phyloP scores from a whole-genome alignment of 495 filamentous ascomycete genomes.

The Lasiosphaeriaceae sp. region DNA sequence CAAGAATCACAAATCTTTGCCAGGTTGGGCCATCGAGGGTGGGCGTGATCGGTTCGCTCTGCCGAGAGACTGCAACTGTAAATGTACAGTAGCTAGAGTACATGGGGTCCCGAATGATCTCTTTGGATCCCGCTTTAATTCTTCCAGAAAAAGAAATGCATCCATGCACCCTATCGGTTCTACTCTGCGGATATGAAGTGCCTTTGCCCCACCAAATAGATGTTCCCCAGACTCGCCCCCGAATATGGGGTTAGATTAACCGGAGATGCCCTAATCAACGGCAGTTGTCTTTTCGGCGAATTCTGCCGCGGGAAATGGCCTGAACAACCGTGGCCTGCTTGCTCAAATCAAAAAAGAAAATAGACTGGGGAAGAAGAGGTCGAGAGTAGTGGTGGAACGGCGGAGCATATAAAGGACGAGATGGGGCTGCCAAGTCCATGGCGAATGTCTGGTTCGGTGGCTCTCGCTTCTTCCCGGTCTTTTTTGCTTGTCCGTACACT shows the following conservation, averaged over 20 bases:
- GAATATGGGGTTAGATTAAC: slow-evolving; percentile 14
- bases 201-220: slow-evolving; percentile 9
- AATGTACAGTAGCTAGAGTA: no score
- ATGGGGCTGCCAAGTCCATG: slow-evolving; percentile 3
- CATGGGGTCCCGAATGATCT: not conserved
- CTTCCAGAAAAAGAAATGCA: slow-evolving; percentile 3
- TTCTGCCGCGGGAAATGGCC: not conserved
- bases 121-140: slow-evolving; percentile 11
- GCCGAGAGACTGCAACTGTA: not conserved
- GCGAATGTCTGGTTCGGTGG: not conserved
- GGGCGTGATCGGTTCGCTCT: no score
- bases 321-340: not conserved
- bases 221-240: slow-evolving; percentile 11
- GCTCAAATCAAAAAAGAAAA: not conserved
- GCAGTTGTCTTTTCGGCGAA: slow-evolving; percentile 5
- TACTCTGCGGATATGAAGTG: slow-evolving; percentile 1
- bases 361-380: not conserved
- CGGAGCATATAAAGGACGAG: slow-evolving; percentile 5
- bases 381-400: not conserved
- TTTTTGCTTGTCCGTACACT: not conserved
- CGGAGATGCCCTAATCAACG: slow-evolving; percentile 6
- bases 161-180: slow-evolving; percentile 13
- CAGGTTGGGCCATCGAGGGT: no score
- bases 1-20: no score
- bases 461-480: slow-evolving; percentile 12